phyloP scores from a whole-genome alignment of 169 alveolate genomes.

The Neospora caninum region DNA sequence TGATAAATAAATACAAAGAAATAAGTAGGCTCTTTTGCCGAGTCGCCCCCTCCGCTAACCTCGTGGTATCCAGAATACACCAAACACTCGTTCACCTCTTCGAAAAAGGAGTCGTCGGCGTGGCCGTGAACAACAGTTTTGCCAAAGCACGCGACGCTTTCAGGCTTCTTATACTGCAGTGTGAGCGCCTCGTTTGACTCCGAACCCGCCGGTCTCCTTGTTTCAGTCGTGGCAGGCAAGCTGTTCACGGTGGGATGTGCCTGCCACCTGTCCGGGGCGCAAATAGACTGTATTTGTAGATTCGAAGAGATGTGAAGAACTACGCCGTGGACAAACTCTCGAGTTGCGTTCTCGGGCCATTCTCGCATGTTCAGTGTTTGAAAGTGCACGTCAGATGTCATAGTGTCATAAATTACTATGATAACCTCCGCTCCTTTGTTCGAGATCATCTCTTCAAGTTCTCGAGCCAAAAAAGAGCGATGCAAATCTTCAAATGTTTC shows the following conservation, averaged over 20 bases:
- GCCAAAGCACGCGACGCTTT: neutral
- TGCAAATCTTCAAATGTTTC: neutral
- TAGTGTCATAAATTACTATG: neutral
- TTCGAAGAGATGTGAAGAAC: neutral
- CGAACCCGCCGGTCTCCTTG: no score
- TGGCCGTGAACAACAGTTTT: neutral
- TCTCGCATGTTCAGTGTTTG: slow-evolving; percentile 22
- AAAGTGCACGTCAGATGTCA: neutral
- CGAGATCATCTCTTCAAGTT: neutral
- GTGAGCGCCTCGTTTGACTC: neutral
- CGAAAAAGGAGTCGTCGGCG: neutral
- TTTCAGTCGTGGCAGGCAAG: no score
- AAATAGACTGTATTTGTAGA: neutral
- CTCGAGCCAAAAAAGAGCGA: neutral
- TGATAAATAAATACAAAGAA: neutral
- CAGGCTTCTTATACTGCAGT: neutral
- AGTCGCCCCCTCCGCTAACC: neutral
- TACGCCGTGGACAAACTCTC: neutral
- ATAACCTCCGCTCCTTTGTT: neutral
- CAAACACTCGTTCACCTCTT: neutral
- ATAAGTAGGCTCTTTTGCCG: neutral
- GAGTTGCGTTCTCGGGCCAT: neutral
- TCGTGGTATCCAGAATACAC: slow-evolving; percentile 22
- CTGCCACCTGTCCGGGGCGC: neutral
- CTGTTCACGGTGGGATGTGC: neutral